Evolutionary conservation across 257 asterid genomes (phyloP), one percentile per base, ranked within the genome.

Genomic region (Ocimum tenuiflorum): DNA sequence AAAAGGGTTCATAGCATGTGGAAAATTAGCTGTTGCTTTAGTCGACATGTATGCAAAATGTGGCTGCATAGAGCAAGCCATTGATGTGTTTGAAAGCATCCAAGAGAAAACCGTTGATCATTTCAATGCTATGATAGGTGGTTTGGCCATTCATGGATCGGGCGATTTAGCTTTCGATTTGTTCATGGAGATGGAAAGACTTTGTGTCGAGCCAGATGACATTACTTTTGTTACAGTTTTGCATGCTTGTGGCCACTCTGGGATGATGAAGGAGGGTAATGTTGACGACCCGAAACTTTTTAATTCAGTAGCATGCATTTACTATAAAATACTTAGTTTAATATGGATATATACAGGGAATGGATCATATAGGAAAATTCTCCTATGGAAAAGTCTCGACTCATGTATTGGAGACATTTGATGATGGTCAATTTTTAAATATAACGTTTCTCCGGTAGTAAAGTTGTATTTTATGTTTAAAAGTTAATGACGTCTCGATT

Each of bases 241-340:
- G 69, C 88, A 81, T 73, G 97, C 97, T 13, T 88, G 96, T 79
- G 87, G 88, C 8, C 96, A 91, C 78, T 78, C 89, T 7, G 97
- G 97, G 63, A 71, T 91, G 83, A 75, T 88, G 38, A 91, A 91
- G 77, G 97, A 91, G 78, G 96, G 97, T n/a, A n/a, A n/a, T n/a
- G n/a, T n/a, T n/a, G n/a, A n/a, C n/a, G n/a, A n/a, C n/a, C n/a
- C n/a, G n/a, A n/a, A n/a, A n/a, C n/a, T n/a, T n/a, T n/a, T n/a
- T n/a, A n/a, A n/a, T n/a, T n/a, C n/a, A n/a, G n/a, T n/a, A n/a
- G n/a, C n/a, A n/a, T n/a, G n/a, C n/a, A n/a, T n/a, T n/a, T n/a
- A n/a, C n/a, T n/a, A n/a, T n/a, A n/a, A n/a, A n/a, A n/a, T n/a
- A n/a, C n/a, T n/a, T n/a, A n/a, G n/a, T n/a, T n/a, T n/a, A n/a